Evolutionary conservation across 345 rosid species (phyloP), one percentile per base, ranked within the genome.

Genomic region (Brassica juncea): DNA sequence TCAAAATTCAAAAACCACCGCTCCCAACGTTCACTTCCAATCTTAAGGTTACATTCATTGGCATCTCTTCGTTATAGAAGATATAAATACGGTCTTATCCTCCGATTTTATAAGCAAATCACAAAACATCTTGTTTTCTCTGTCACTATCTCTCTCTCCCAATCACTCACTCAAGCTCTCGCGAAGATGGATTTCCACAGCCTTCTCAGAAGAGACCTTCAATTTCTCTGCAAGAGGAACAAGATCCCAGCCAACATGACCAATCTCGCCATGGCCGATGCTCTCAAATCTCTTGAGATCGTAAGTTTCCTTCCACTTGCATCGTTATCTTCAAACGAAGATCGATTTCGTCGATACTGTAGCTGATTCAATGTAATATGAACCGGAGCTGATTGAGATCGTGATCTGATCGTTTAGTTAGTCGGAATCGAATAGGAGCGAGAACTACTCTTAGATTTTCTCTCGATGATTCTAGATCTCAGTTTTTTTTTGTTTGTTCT

Each of bases 191-290:
- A 93, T 84, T 95, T 93, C 84, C 89, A 87, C 80, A 77, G 86
- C 74, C 88, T 90, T 61, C 6, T 87, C 2, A 87, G 99, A 91
- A 91, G 85, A 81, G 97, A 93, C 59, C 94, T 95, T 80, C 98
- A 95, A 71, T 81, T 85, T 76, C 96, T 95, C 65, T 95, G 97
- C 96, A 95, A 95, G 96, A 86, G 52, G 86, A 93, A 95, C 89
- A 90, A 87, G 86, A 95, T 95, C 84, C 89, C 97, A 0, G 99
- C 96, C n/a, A 93, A 91, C 66, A 75, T 83, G 69, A 91, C 99
- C 79, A 95, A 95, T 44, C 75, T 88, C 25, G 97, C 96, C 86
- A 95, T 95, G 98, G 98, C 93, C 55, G 89, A 90, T 73, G 89
- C 98, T 80, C 98, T 95, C 84, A 47, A 80, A n/a, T 73, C 87